Conservation (phyloP, 352 stramenopile genomes). For the Pythium dissotocum region DNA sequence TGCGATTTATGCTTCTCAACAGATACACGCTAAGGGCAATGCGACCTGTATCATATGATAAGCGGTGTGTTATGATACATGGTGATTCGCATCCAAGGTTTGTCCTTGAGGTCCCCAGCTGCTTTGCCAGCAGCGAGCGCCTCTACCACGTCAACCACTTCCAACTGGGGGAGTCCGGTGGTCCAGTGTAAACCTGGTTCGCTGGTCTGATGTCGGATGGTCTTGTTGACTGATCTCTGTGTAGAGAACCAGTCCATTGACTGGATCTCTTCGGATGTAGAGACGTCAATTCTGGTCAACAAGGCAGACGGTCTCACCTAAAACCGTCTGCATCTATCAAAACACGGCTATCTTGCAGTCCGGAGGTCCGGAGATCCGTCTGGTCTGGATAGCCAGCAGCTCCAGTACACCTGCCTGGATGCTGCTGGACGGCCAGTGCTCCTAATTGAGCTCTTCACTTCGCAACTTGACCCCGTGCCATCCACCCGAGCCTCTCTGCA, state of each 20-base stretch:
- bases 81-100: neutral
- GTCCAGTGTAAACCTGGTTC: too few relatives aligned
- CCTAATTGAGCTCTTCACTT: neutral
- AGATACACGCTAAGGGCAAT: too few relatives aligned
- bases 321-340: neutral
- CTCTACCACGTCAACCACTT: too few relatives aligned
- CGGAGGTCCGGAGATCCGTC: neutral
- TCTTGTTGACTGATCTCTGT: neutral
- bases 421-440: too few relatives aligned
- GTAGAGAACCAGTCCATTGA: neutral
- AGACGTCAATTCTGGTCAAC: neutral
- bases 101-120: neutral
- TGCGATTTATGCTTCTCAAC: too few relatives aligned
- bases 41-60: too few relatives aligned
- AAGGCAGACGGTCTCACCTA: neutral
- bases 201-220: too few relatives aligned
- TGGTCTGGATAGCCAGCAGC: neutral
- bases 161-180: too few relatives aligned
- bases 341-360: neutral
- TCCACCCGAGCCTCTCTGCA: neutral
- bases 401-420: too few relatives aligned
- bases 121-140: neutral
- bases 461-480: neutral
- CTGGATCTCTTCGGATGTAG: neutral
- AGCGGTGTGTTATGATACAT: neutral